Base-by-base conservation (phyloP, 768 basidiomycete genomes). In the Porpolomopsis calyptriformis region DNA sequence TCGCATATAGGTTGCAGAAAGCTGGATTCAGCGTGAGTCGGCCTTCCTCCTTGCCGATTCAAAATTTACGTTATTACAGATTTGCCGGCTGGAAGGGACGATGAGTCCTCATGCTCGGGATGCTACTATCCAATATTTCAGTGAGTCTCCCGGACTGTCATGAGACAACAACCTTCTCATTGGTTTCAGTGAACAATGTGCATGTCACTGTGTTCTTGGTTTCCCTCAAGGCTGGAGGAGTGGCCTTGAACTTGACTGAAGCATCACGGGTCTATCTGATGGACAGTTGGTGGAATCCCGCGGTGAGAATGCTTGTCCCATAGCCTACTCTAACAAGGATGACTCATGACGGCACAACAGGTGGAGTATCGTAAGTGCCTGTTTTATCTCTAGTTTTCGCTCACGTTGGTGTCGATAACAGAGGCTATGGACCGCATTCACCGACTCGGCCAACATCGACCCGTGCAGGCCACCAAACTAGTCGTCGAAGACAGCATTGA, bases 201-300 rank as follows among this genome's bases (percentile, higher is more conserved):
- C 78, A 92, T 49, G 90, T 94, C 29, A 97, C 92, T 2, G 88
- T 99, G n/a, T 98, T 99, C 69, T 76, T 99, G 20, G 90, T 99
- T 56, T 87, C 84, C 51, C 69, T 99, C 58, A 98, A 96, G 63
- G 94, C 94, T 1, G 94, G 94, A 40, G 93, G 93, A 60, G 91
- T 91, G 3, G 89, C 88, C 2, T 71, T 94, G 41, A 92, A 92
- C 59, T 61, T 92, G 53, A 90, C 88, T 0, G 88, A 89, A 60
- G 92, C 92, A 0, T 90, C 87, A 26, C 85, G 88, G 22, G 91
- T 96, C 16, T 94, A 90, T 63, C 75, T 96, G 56, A 94, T 97
- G 91, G 94, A 94, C 60, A 87, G 85, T 53, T 94, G 90, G 90
- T 94, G 93, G 93, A 98, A 98, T 59, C 93, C 93, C 5, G 91